These are phyloP conservation scores for Pilasporangium apinafurcum DNA, from an alignment of 352 stramenopile species.

Conservation along the genomic window DNA sequence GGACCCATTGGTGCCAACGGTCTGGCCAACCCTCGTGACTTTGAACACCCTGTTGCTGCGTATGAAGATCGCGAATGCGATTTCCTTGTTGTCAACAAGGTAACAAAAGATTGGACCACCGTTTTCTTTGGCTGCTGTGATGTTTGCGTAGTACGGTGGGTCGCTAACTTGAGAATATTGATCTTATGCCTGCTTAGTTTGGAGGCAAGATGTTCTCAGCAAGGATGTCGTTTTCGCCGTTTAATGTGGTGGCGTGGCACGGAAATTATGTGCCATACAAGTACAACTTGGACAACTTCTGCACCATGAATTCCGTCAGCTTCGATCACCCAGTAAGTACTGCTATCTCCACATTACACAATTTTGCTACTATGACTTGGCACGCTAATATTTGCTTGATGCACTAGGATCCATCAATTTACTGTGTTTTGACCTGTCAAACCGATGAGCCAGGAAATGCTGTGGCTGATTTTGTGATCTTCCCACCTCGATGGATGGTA, in stretches of 20 bases:
- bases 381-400: constrained; percentile 1
- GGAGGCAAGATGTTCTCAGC: constrained; percentile 86
- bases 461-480: constrained; percentile 97
- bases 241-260: constrained; percentile 98
- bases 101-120: too few species aligned
- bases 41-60: constrained; percentile 87
- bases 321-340: constrained; percentile 89
- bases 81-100: constrained; percentile 71
- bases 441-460: constrained; percentile 90
- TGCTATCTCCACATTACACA: too few species aligned
- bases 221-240: constrained; percentile 85
- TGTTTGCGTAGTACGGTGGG: too few species aligned
- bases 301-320: constrained; percentile 93
- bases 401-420: constrained; percentile 91
- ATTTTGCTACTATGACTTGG: too few species aligned
- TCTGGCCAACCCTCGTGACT: constrained; percentile 94
- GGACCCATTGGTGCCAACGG: constrained; percentile 96
- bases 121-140: too few species aligned
- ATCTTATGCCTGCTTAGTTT: constrained; percentile 69
- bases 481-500: constrained; percentile 94
- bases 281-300: constrained; percentile 95
- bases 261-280: constrained; percentile 98
- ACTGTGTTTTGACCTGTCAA: constrained; percentile 95
- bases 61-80: constrained; percentile 86
- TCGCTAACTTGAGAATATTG: too few species aligned